Evolutionary conservation across 306 rosid species (phyloP), one percentile per base, ranked within the genome.

Genomic region (Vigna unguiculata): DNA sequence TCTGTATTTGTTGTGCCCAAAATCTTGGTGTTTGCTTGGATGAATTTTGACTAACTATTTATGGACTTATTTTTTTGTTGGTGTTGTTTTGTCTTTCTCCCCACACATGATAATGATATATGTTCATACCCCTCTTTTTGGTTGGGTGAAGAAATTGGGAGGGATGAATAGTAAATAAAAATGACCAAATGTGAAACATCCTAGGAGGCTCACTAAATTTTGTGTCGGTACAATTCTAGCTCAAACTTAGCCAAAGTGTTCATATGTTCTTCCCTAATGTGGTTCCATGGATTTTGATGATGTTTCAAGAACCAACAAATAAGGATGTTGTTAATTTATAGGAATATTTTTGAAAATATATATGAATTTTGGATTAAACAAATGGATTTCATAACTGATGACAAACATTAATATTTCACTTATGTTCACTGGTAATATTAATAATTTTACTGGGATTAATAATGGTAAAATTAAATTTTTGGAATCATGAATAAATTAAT

Each of bases 1-100:
- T 38, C 72, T 74, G 65, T 14, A 66, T 25, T 49, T 67, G 69
- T 15, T 67, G 60, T 46, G 51, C 77, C 77, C 84, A 81, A 83
- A 84, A 81, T 83, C 84, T 82, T 86, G 83, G 80, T 63, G 52
- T 63, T 62, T 25, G 71, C 17, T 20, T 61, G 41, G 71, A 54
- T 81, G 77, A 77, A 28, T 40, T 79, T 87, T 92, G 82, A 88
- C 91, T 43, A 49, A 54, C 90, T 78, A 86, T 83, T 75, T 80
- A 67, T 59, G 68, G 90, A 62, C 22, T 65, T 13, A 10, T 64
- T 54, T 32, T 15, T 64, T 49, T 79, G 72, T 78, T 10, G 57
- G 45, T 79, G 72, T 78, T 71, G 1, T 61, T 55, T 78, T 73
- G 80, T 75, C 48, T 63, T 69, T 78, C 48, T 28, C 78, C 36